Percentiles rank a stretch among this genome's conserved stretches.
phyloP scores from a whole-genome alignment of 768 basidiomycete genomes.

The Suillus bovinus region DNA sequence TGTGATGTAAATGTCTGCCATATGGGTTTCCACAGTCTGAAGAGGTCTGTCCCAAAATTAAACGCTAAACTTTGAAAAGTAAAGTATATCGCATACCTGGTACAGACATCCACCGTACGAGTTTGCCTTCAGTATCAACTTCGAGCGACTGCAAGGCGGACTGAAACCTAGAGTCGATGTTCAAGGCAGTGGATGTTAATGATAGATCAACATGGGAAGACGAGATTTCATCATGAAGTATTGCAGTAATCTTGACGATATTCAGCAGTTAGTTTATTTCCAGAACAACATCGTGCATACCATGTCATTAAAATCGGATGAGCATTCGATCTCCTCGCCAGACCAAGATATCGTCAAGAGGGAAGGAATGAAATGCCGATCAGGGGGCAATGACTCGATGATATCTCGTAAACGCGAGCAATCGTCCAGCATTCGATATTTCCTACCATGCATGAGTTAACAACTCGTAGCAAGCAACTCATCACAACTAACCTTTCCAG shows the following conservation, averaged over 20 bases:
- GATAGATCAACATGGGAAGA: conserved; percentile 44
- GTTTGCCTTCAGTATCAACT: conserved; percentile 59
- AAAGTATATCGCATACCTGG: conserved; percentile 39
- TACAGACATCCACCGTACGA: conserved; percentile 47
- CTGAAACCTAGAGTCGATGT: conserved; percentile 58
- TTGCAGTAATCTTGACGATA: conserved; percentile 46
- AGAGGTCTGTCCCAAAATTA: conserved; percentile 22
- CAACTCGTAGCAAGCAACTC: background rate
- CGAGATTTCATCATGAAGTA: conserved; percentile 45
- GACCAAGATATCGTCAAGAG: conserved; percentile 64
- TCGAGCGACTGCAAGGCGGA: conserved; percentile 40
- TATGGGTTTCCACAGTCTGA: conserved; percentile 21
- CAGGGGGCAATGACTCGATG: conserved; percentile 50
- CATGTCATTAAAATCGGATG: conserved; percentile 60
- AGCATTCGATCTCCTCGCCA: conserved; percentile 39
- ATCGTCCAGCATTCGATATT: conserved; percentile 72
- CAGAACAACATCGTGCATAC: conserved; percentile 35
- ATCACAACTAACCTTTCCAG: conserved; percentile 57
- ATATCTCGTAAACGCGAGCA: conserved; percentile 70
- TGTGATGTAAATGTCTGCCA: conserved; percentile 24
- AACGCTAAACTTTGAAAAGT: conserved; percentile 3
- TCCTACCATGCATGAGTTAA: conserved; percentile 38
- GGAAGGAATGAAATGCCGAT: conserved; percentile 62
- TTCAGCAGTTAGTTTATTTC: conserved; percentile 10
- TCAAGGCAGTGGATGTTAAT: conserved; percentile 51